A percentile compares a stretch with the other conserved stretches of the same genome.
These are phyloP conservation scores for Cyberlindnera euphorbiae DNA, from an alignment of 805 yeast genomes.

Conservation along the genomic window DNA sequence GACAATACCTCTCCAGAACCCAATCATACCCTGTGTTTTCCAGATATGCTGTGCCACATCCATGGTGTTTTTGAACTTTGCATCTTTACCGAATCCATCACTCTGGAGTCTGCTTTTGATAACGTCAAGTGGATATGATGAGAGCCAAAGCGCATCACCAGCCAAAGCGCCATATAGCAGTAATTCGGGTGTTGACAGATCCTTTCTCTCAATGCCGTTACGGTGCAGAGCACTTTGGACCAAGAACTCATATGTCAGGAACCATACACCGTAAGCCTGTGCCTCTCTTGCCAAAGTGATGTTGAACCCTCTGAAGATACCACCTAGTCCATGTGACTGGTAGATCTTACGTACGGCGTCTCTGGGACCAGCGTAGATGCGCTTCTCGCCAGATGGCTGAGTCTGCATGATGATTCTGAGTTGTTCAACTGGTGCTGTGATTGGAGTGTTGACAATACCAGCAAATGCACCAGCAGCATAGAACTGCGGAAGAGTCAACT, in stretches of 20 bases:
- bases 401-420: constrained; percentile 91
- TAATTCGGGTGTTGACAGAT: constrained; percentile 82
- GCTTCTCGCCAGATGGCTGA: constrained; percentile 42
- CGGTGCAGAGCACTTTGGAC: constrained; percentile 45
- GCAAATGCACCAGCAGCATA: constrained; percentile 86
- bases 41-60: constrained; percentile 32
- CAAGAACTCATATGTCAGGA: constrained; percentile 85
- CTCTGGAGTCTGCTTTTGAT: constrained; percentile 85
- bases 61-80: constrained; percentile 38
- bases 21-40: constrained; percentile 39
- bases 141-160: constrained; percentile 84
- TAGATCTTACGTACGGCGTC: constrained; percentile 81
- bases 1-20: constrained; percentile 59
- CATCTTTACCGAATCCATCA: constrained; percentile 41
- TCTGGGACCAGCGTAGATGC: constrained; percentile 57
- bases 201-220: constrained; percentile 43
- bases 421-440: constrained; percentile 95
- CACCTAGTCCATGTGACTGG: constrained; percentile 66
- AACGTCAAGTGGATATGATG: constrained; percentile 86
- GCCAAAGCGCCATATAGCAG: constrained; percentile 86
- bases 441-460: constrained; percentile 83
- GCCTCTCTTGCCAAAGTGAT: constrained; percentile 85
- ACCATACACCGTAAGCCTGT: constrained; percentile 85
- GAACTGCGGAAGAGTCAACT: constrained; percentile 58
- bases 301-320: constrained; percentile 78